Conservation (phyloP, 179 eudicot species). For the Beta corolliflora region DNA sequence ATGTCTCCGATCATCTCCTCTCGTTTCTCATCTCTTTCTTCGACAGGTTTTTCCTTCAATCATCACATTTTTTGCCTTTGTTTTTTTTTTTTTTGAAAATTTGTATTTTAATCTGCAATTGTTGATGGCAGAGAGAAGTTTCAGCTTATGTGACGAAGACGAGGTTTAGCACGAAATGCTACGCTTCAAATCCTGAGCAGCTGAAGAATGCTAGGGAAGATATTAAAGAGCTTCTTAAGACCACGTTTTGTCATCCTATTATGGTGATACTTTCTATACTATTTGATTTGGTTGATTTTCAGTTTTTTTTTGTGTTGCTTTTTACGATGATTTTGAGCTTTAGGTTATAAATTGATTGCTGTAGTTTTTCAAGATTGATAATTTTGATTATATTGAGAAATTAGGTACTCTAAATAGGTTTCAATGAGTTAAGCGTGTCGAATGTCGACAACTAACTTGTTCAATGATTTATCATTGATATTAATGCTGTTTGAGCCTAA, state of each 20-base stretch:
- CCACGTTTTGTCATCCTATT: slow-evolving; percentile 76
- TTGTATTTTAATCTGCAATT: background rate
- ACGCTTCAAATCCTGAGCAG: slow-evolving; percentile 69
- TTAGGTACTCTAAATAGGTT: background rate
- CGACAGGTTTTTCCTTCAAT: slow-evolving; percentile 31
- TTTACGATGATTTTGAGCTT: background rate
- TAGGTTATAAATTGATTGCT: background rate
- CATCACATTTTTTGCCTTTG: background rate
- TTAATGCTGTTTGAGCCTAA: background rate
- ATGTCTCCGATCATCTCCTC: slow-evolving; percentile 46
- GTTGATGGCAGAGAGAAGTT: slow-evolving; percentile 31
- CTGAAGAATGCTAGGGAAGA: slow-evolving; percentile 79
- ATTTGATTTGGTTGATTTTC: background rate
- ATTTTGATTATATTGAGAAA: background rate
- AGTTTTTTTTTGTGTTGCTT: background rate
- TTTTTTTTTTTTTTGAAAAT: background rate
- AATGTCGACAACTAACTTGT: background rate
- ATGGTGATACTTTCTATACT: slow-evolving; percentile 37
- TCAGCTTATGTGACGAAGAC: slow-evolving; percentile 27
- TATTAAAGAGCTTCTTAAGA: slow-evolving; percentile 63
- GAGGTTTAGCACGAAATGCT: slow-evolving; percentile 54
- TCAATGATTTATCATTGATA: background rate
- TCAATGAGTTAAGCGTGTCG: background rate
- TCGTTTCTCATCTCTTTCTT: slow-evolving; percentile 48
- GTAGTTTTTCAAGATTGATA: background rate